Evolutionary conservation across 2,329 filamentous ascomycete genomes (phyloP).

Genomic region (Pestalotiopsis sp.): DNA sequence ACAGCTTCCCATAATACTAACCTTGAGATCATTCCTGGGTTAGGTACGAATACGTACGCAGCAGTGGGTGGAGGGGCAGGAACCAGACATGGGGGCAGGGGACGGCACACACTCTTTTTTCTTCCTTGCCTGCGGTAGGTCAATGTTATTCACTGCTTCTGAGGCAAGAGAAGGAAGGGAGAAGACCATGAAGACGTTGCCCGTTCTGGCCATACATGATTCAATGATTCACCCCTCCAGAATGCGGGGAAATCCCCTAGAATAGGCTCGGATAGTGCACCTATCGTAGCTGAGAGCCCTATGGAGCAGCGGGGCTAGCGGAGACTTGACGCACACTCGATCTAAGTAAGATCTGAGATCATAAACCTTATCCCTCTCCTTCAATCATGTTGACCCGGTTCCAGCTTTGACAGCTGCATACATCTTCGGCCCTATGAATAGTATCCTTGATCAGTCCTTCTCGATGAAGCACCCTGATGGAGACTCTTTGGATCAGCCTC

Average conservation of each 20-base stretch:
- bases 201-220: neutral
- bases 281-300: neutral
- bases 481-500: neutral
- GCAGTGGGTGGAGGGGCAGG: no score
- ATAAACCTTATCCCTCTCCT: neutral
- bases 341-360: neutral
- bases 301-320: no score
- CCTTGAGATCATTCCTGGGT: no score
- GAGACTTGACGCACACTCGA: neutral
- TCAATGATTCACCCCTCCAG: neutral
- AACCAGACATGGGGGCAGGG: no score
- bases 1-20: neutral
- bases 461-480: neutral
- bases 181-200: neutral
- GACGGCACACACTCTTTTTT: no score
- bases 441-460: neutral
- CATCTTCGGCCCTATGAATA: no score
- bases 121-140: no score
- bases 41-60: no score
- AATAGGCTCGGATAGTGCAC: conserved; percentile 9
- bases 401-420: no score
- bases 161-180: no score
- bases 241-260: neutral
- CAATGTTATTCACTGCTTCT: no score
- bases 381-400: no score